Evolutionary conservation across 306 rosid genomes (phyloP).

Genomic region (Quercus variabilis): DNA sequence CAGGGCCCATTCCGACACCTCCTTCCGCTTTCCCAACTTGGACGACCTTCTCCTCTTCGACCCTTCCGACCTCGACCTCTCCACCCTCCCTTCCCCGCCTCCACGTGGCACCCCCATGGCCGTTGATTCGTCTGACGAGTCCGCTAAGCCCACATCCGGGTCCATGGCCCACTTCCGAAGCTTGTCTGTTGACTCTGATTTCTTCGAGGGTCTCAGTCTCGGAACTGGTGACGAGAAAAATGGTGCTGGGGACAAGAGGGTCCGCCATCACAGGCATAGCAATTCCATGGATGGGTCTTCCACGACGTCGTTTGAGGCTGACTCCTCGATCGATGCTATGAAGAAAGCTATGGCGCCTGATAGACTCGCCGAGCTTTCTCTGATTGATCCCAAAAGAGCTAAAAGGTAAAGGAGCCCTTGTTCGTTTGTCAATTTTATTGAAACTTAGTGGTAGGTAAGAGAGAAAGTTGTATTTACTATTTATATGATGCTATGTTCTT

Average conservation of each 20-base stretch:
- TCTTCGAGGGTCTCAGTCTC: conserved; percentile 65
- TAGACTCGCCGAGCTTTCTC: conserved; percentile 93
- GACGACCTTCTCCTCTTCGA: conserved; percentile 93
- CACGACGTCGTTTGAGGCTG: conserved; percentile 60
- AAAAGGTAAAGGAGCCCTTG: conserved; percentile 46
- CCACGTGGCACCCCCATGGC: conserved; percentile 30
- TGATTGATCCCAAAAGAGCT: conserved; percentile 90
- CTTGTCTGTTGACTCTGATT: conserved; percentile 87
- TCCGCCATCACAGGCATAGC: conserved; percentile 63
- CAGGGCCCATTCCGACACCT: conserved; percentile 83
- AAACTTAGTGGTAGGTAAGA: too few species aligned
- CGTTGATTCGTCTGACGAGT: conserved; percentile 52
- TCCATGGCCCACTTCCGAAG: conserved; percentile 44
- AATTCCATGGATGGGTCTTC: conserved; percentile 79
- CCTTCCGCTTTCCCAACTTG: conserved; percentile 71
- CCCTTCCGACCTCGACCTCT: conserved; percentile 84
- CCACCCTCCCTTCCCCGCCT: conserved; percentile 44
- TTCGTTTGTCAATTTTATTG: too few species aligned
- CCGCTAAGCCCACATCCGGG: conserved; percentile 30
- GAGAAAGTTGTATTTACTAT: neutral
- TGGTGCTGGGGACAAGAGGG: conserved; percentile 47
- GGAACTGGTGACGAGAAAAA: conserved; percentile 26
- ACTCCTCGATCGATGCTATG: conserved; percentile 42
- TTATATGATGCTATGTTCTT: neutral
- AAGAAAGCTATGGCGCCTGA: conserved; percentile 83